Percentiles rank a stretch among this genome's conserved stretches.
Evolutionary conservation across 2,329 filamentous ascomycete species (phyloP).

Genomic region (Cylindrodendrum hubeiense): DNA sequence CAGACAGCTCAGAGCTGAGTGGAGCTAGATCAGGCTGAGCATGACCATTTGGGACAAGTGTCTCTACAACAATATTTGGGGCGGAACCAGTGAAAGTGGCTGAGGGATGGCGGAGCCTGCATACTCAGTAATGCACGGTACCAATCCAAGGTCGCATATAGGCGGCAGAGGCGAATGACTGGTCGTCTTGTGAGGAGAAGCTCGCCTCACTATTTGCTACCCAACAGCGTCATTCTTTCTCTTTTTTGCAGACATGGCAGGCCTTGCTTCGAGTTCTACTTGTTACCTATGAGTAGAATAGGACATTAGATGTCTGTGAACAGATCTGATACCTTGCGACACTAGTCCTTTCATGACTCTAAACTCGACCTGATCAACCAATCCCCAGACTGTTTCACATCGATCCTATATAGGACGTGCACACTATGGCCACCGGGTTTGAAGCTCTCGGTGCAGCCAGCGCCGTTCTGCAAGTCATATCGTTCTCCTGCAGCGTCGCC

Average conservation of each 20-base stretch:
- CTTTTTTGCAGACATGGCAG: not conserved
- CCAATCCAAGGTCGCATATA: not conserved
- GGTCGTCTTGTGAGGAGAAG: not conserved
- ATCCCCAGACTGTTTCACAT: not conserved
- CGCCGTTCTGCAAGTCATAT: slow-evolving; percentile 29
- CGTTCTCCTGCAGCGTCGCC: slow-evolving; percentile 5
- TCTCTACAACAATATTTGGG: not conserved
- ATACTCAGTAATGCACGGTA: not conserved
- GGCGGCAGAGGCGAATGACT: not conserved
- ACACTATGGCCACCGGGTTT: not conserved
- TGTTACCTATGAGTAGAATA: too few species aligned
- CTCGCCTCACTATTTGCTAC: not conserved
- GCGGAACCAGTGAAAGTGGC: not conserved
- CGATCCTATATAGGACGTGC: not conserved
- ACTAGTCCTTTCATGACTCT: too few species aligned
- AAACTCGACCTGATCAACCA: too few species aligned
- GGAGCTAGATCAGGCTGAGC: not conserved
- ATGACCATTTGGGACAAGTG: not conserved
- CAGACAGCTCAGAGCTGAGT: not conserved
- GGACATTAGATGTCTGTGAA: too few species aligned
- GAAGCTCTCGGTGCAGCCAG: slow-evolving; percentile 29
- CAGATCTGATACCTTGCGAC: too few species aligned
- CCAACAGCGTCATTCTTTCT: not conserved
- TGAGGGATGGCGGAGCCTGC: not conserved
- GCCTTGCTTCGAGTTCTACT: not conserved